Evolutionary conservation across 352 stramenopile genomes (phyloP).

Genomic region (Plasmopara halstedii): DNA sequence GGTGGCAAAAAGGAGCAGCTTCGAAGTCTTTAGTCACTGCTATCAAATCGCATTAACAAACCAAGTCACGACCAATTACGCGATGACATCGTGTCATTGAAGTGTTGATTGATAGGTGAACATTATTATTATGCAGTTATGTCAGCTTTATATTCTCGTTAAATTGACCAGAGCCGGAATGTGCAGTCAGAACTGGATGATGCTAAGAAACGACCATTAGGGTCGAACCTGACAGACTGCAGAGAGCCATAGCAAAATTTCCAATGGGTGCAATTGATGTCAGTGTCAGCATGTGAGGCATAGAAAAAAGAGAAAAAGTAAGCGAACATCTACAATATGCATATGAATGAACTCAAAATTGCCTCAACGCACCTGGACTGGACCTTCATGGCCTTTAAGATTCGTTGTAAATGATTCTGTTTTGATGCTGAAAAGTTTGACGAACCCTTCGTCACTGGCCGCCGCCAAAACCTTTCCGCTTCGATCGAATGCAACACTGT

Average conservation of each 20-base stretch:
- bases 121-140: too few species aligned
- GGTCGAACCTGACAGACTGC: constrained; percentile 86
- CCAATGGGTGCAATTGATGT: background rate
- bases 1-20: constrained; percentile 73
- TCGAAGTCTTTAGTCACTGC: constrained; percentile 44
- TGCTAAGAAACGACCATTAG: constrained; percentile 82
- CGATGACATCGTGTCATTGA: too few species aligned
- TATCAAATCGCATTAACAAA: background rate
- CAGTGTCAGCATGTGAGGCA: background rate
- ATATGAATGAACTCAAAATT: constrained; percentile 22
- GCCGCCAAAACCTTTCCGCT: constrained; percentile 77
- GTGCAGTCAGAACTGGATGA: constrained; percentile 91
- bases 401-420: constrained; percentile 57
- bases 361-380: constrained; percentile 77
- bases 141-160: constrained; percentile 7
- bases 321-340: constrained; percentile 10
- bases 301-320: constrained; percentile 5
- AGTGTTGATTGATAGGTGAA: too few species aligned
- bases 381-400: constrained; percentile 87
- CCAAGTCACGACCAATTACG: too few species aligned
- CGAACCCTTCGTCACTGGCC: constrained; percentile 84
- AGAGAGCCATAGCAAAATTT: background rate
- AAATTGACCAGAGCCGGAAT: constrained; percentile 85
- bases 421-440: constrained; percentile 87
- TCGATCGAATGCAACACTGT: constrained; percentile 87